Base-by-base conservation (phyloP, 2,329 filamentous ascomycete species). In the Fusarium circinatum region DNA sequence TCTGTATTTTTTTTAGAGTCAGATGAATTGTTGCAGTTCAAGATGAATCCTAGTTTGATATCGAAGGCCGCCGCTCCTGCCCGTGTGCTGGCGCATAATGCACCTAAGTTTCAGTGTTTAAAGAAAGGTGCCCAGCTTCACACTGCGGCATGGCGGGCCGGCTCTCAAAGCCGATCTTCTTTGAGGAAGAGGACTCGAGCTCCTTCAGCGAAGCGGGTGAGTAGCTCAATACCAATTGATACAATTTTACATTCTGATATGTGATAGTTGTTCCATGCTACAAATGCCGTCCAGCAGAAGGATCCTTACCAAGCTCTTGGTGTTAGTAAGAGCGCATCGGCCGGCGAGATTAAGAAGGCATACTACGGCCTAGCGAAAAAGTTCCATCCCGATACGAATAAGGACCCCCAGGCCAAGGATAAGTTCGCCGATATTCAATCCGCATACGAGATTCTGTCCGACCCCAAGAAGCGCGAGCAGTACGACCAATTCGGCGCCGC, bases 321-420 rank as follows among this genome's bases (percentile, higher is more conserved):
- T 20, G 94, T 99, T 36, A 87, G 87, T 78, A 97, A 96, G 82
- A 88, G 84, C 71, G 94, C 96, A n/a, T 91, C 94, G 3, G 86
- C 94, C 7, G 86, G 90, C 68, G 96, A 98, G 41, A 98, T 99
- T 82, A 99, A 99, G 82, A 98, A 98, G 83, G 95, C 96, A 7
- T 99, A 99, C 86, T 99, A 99, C 81, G 94, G 95, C 57, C 87
- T 98, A 67, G 96, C 96, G 26, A 99, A 99, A 84, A 99, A 98
- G 80, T 99, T 91, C 81, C 96, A 99, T 79, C 96, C 96, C 14
- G 96, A 99, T 82, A 98, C 96, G 41, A 99, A 98, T 87, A 98
- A 98, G 83, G 96, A 98, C 77, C 83, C 94, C 6, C 89, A 86
- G n/a, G 95, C 96, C 41, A 98, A 98, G 82, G 96, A 98, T 78